phyloP scores from a whole-genome alignment of 345 rosid genomes.

The Boechera divaricarpa region DNA sequence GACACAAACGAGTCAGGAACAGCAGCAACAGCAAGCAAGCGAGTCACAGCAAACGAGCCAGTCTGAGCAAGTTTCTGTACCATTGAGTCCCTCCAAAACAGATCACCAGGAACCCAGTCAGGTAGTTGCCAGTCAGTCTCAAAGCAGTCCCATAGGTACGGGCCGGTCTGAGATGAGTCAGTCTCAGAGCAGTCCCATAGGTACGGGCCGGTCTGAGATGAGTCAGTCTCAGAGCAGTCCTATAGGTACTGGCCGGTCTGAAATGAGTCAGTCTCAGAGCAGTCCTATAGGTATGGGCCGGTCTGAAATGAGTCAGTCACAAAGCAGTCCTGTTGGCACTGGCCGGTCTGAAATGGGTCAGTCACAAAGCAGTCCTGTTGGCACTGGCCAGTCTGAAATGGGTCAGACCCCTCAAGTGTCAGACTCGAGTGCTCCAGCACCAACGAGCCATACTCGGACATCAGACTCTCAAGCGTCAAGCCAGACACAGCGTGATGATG shows the following conservation, averaged over 20 bases:
- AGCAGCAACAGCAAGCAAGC: conserved; percentile 36
- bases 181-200: conserved; percentile 36
- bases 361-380: background rate
- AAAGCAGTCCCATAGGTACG: conserved; percentile 30
- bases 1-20: conserved; percentile 27
- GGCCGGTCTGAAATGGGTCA: background rate
- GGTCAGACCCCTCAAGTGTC: conserved; percentile 15
- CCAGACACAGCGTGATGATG: conserved; percentile 59
- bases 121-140: conserved; percentile 32
- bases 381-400: conserved; percentile 13
- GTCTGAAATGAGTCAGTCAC: conserved; percentile 3
- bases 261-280: conserved; percentile 28
- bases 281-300: background rate
- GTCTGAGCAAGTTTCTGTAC: conserved; percentile 39
- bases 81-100: conserved; percentile 30
- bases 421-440: conserved; percentile 34
- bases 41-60: conserved; percentile 33
- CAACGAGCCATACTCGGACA: conserved; percentile 35
- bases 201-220: conserved; percentile 18
- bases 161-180: conserved; percentile 24
- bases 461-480: conserved; percentile 50
- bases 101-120: conserved; percentile 38
- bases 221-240: conserved; percentile 40
- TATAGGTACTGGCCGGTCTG: background rate
- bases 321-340: background rate